Conservation (phyloP, 2,329 filamentous ascomycete genomes). For the Talaromyces funiculosus region DNA sequence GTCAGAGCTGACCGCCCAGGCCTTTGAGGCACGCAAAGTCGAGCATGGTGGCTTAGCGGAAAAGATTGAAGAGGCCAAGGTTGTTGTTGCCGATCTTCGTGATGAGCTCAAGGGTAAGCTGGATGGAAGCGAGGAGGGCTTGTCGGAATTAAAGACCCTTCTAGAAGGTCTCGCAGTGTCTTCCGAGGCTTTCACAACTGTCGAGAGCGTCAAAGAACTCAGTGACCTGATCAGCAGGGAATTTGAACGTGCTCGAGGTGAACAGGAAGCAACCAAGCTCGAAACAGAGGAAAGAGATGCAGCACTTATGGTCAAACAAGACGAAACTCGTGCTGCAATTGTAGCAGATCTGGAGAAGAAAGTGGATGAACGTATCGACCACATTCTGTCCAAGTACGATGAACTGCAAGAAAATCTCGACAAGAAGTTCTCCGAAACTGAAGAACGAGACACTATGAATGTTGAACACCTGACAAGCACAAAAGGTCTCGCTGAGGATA, state of each 20-base stretch:
- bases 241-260: slow-evolving; percentile 78
- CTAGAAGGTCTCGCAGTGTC: slow-evolving; percentile 64
- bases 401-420: slow-evolving; percentile 71
- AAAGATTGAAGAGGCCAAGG: slow-evolving; percentile 72
- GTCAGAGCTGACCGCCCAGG: slow-evolving; percentile 68
- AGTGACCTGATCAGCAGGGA: slow-evolving; percentile 72
- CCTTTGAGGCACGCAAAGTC: slow-evolving; percentile 75
- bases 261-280: slow-evolving; percentile 74
- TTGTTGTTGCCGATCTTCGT: slow-evolving; percentile 71
- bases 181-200: slow-evolving; percentile 41
- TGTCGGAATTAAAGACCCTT: slow-evolving; percentile 53
- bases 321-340: slow-evolving; percentile 52
- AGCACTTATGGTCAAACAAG: slow-evolving; percentile 53
- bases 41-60: slow-evolving; percentile 76
- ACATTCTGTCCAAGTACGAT: slow-evolving; percentile 81
- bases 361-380: slow-evolving; percentile 71
- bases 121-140: slow-evolving; percentile 64
- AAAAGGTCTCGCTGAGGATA: slow-evolving; percentile 77
- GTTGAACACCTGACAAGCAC: slow-evolving; percentile 68
- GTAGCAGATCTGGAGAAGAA: slow-evolving; percentile 51
- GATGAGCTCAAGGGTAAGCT: slow-evolving; percentile 70
- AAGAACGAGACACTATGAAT: slow-evolving; percentile 66
- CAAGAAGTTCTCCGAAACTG: slow-evolving; percentile 65
- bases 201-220: slow-evolving; percentile 64
- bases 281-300: slow-evolving; percentile 62